Evolutionary conservation across 1,284 basidiomycete genomes (phyloP), one percentile per base, ranked within the genome.

Genomic region (Wallemia hederae): DNA sequence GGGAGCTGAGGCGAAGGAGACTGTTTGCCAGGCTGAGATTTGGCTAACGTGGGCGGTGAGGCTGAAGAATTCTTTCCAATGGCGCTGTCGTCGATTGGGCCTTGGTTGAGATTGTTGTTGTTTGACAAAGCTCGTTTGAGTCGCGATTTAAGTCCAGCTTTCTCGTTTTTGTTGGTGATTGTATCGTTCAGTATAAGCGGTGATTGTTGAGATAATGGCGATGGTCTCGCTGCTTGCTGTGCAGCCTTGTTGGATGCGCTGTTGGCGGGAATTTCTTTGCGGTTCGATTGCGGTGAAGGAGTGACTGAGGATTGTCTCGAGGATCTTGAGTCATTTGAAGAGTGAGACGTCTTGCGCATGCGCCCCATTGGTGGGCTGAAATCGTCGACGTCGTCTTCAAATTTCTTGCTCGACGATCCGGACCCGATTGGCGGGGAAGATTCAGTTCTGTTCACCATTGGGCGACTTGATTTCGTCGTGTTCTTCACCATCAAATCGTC

Each of bases 111-210:
- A 34, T 73, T 72, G 15, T 78, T 75, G 65, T 79, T 80, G 64
- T 84, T 76, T 1, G 80, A 81, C 22, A 87, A 74, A 2, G 81
- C 83, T 39, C 84, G 78, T 59, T 82, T 78, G 59, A 89, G 70
- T 39, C 84, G 76, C 57, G 80, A 80, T 69, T 86, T 88, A 64
- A 88, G 74, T 0, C 85, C 83, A 15, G 65, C 66, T 33, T 62
- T 63, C 60, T 76, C 75, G 66, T 76, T 75, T 62, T 79, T 75
- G 64, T 77, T 71, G 66, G 73, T 72, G 63, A 71, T 69, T 22
- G 71, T 58, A 69, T 71, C 59, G 70, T 69, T 55, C 27, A 59
- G 34, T n/a, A 59, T 34, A 22, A 59, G 39, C 25, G 61, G 58
- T n/a, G 55, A 34, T 39, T 64, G 80, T 67, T 85, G 82, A 2